phyloP scores from a whole-genome alignment of 768 basidiomycete species.

The Chlorophyllum brunneum region DNA sequence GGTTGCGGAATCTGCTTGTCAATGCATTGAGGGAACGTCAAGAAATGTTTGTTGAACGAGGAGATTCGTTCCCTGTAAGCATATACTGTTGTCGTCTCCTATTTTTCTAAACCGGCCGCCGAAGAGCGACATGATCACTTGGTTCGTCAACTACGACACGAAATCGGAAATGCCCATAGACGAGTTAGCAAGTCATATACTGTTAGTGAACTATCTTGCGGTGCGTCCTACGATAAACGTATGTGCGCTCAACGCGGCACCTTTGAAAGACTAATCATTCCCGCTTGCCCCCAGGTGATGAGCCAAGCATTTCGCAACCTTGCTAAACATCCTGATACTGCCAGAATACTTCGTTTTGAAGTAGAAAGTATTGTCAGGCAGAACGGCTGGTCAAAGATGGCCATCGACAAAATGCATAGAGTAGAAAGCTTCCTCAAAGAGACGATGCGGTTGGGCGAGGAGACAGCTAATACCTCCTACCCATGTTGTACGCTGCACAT shows the following conservation, averaged over 20 bases:
- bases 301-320: conserved; percentile 33
- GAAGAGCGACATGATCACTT: conserved; percentile 12
- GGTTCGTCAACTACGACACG: conserved; percentile 1
- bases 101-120: neutral
- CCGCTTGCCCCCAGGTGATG: conserved; percentile 19
- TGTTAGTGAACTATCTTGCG: conserved; percentile 7
- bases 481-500: neutral
- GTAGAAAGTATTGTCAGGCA: conserved; percentile 22
- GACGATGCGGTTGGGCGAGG: conserved; percentile 29
- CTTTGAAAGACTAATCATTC: neutral
- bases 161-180: conserved; percentile 9
- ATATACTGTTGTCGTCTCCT: neutral
- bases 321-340: conserved; percentile 23
- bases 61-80: conserved; percentile 1
- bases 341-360: conserved; percentile 31
- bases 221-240: conserved; percentile 17
- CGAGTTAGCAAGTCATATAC: conserved; percentile 2
- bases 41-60: neutral
- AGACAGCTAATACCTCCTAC: conserved; percentile 18
- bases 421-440: conserved; percentile 48
- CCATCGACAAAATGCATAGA: conserved; percentile 34
- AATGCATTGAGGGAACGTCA: neutral
- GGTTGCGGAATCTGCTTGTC: neutral
- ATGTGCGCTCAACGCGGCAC: conserved; percentile 19
- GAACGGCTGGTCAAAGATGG: conserved; percentile 26